A percentile compares a stretch with the other conserved stretches of the same genome.
These are phyloP conservation scores for Schizonepeta tenuifolia DNA, from an alignment of 257 asterid species.

Conservation along the genomic window DNA sequence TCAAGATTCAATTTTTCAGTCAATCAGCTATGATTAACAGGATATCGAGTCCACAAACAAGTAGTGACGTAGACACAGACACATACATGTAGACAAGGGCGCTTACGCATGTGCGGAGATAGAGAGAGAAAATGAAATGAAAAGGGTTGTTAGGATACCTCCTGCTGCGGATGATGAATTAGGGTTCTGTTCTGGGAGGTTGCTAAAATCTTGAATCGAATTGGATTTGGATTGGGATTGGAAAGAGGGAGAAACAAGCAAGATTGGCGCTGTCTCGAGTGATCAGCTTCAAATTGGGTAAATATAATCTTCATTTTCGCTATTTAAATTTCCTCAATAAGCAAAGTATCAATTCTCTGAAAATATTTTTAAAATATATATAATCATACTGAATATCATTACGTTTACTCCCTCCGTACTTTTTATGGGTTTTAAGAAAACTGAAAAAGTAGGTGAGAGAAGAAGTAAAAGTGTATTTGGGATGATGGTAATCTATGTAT, in stretches of 20 bases:
- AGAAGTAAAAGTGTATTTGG: too few species aligned
- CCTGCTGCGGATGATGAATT: background rate
- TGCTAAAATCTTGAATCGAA: constrained; percentile 21
- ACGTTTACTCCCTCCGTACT: too few species aligned
- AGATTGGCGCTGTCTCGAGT: background rate
- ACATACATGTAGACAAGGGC: background rate
- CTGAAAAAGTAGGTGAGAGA: too few species aligned
- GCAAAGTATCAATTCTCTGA: too few species aligned
- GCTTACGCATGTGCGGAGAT: background rate
- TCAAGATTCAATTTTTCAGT: background rate
- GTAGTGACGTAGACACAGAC: background rate
- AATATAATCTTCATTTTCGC: background rate
- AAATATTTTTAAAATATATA: too few species aligned
- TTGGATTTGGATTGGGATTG: background rate
- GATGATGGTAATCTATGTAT: too few species aligned
- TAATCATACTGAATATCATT: too few species aligned
- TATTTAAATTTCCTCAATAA: background rate
- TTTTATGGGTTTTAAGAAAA: too few species aligned
- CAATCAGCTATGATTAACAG: constrained; percentile 17
- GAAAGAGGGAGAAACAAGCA: constrained; percentile 1
- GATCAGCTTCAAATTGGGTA: background rate
- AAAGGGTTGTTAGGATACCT: constrained; percentile 26
- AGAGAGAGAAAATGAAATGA: background rate
- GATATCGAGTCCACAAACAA: background rate
- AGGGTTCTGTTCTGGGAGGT: constrained; percentile 5